Base-by-base conservation (phyloP, 169 alveolate species). In the Plasmodium sp. region DNA sequence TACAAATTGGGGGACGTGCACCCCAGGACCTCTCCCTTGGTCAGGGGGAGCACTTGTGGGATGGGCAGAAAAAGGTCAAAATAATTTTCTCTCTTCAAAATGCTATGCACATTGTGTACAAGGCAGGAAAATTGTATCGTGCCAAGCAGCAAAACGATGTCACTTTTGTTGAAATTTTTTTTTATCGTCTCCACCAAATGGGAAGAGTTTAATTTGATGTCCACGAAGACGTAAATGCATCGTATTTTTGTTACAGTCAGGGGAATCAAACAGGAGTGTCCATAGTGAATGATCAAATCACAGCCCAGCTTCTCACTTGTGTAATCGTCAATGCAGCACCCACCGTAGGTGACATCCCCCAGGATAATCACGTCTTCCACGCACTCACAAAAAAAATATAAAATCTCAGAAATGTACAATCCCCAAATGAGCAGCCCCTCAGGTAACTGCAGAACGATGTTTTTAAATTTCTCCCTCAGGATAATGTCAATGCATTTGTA, bases 301-400 rank as follows among this genome's bases (percentile, higher is more conserved):
- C 98, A 97, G 9, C 98, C 98, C 75, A 98, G 90, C 58, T 97
- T 96, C 34, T 96, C 96, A 10, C 99, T 99, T 41, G 99, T 98
- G 79, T 98, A 95, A 97, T 99, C 99, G 96, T 99, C 99, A 54
- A 99, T 97, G 95, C 99, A 99, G 95, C 99, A 99, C 27, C 99
- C 99, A 18, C 99, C 99, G 97, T 99, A 99, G 3, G 99, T 98
- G 1, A 99, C 99, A 96, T 99, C 99, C 16, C 95, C 92, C 33
- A 83, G 73, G 62, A 88, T 81, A n/a, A 91, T 84, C 34, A 97
- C 97, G 45, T 98, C 98, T 93, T 91, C 96, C 74, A 92, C 95
- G 10, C 96, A 81, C 18, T 90, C 92, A 45, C 98, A 94, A 92
- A 98, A 98, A 36, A 96, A 95, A 62, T 97, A 92, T 58, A 99